Base-by-base conservation (phyloP, 495 filamentous ascomycete genomes). In the Tuber magnatum region DNA sequence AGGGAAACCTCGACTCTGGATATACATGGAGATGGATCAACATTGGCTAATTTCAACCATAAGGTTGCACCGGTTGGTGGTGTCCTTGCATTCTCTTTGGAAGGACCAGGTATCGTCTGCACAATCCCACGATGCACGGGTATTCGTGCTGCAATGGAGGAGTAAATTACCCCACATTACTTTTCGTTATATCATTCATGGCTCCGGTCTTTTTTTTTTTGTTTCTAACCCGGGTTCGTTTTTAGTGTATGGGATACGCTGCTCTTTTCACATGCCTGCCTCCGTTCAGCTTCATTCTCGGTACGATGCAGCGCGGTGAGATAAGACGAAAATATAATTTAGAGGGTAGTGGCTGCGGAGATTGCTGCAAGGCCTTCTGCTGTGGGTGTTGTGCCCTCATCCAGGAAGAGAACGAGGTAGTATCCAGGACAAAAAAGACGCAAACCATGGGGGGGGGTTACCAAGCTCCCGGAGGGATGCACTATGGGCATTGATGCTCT, bases 71-170 rank as follows among this genome's bases (percentile, higher is more conserved):
- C 2, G 75, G 78, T 32, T 77, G 56, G 22, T 86, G 83, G 79
- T 72, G 83, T 39, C 86, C 86, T 39, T 87, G 86, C 75, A 83
- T 86, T 41, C 84, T 84, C 14, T 86, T 85, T 73, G 86, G 86
- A 70, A 85, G 82, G 80, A 86, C 85, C 38, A 83, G 85, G 74
- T 82, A 87, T 72, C 84, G 86, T 2, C 71, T 86, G 40, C 80
- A 81, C 56, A 84, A 84, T 71, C 80, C 76, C 41, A 80, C 79
- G 70, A 80, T 87, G 74, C 77, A 83, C n/a, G 84, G 80, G 22
- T 87, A 86, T 76, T 80, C 83, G 70, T 80, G 82, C 35, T 81
- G 85, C 77, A 87, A 87, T 78, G 83, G 78, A 38, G 82, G 81
- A 42, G 86, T 87, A 81, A 71, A 84, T 76, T 39, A 9, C 22